phyloP scores from a whole-genome alignment of 495 filamentous ascomycete species.

The Penicillium arizonense region DNA sequence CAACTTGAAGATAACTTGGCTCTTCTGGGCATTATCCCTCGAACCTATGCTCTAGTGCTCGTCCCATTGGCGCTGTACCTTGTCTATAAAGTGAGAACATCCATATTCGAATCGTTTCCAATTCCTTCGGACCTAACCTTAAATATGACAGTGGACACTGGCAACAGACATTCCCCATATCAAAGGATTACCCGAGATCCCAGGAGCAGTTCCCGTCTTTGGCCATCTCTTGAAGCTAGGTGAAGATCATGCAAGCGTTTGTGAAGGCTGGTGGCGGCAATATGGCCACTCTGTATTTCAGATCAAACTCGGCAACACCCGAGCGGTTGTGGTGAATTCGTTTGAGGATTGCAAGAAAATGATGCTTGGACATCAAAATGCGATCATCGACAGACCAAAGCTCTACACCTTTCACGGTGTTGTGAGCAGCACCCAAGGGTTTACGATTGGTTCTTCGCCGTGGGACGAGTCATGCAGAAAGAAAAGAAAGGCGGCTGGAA shows the following conservation, averaged over 20 bases:
- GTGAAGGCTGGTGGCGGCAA: constrained; percentile 52
- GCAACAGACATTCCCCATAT: constrained; percentile 48
- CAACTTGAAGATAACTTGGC: constrained; percentile 2
- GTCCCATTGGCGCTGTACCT: constrained; percentile 12
- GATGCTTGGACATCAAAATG: constrained; percentile 46
- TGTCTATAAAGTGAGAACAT: constrained; percentile 10
- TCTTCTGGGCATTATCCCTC: background rate
- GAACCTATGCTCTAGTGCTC: constrained; percentile 1
- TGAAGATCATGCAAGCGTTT: constrained; percentile 53
- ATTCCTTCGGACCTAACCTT: background rate
- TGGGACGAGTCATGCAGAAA: constrained; percentile 55
- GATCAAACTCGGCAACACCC: constrained; percentile 52
- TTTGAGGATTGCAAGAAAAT: constrained; percentile 46
- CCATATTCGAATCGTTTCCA: background rate
- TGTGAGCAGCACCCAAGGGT: constrained; percentile 45
- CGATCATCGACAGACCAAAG: constrained; percentile 46
- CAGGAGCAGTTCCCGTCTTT: constrained; percentile 46
- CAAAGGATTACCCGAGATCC: constrained; percentile 50
- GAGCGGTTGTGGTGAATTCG: constrained; percentile 48
- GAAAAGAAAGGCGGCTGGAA: constrained; percentile 49
- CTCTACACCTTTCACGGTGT: constrained; percentile 51
- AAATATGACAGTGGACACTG: constrained; percentile 10
- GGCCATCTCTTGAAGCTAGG: constrained; percentile 56
- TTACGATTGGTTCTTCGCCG: constrained; percentile 44
- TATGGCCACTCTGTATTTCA: constrained; percentile 55